Conservation (phyloP, 139 green algal species). For the Chlamydomonas eustigma region DNA sequence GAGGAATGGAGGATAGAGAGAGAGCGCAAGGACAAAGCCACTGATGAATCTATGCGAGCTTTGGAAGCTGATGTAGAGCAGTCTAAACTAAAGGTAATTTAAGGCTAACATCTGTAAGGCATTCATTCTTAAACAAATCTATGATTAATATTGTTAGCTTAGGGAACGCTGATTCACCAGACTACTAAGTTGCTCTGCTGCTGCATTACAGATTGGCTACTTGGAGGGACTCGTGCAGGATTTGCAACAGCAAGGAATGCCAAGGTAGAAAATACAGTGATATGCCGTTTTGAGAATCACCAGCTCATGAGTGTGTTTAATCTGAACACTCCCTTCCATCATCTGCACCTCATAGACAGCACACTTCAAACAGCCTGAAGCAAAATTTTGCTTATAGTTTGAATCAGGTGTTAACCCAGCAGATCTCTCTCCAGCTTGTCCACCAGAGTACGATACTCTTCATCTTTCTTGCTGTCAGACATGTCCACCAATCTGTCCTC, state of each 20-base stretch:
- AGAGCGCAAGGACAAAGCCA: neutral
- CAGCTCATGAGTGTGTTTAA: too few relatives aligned
- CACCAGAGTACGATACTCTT: slow-evolving; percentile 58
- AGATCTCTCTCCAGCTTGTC: slow-evolving; percentile 42
- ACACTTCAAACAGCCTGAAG: too few relatives aligned
- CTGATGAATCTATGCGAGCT: neutral
- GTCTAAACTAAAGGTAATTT: slow-evolving; percentile 6
- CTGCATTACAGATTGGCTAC: neutral
- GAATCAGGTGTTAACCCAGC: neutral
- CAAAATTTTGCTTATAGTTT: too few relatives aligned
- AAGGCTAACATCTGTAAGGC: neutral
- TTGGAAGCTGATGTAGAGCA: neutral
- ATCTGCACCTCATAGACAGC: too few relatives aligned
- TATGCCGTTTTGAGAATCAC: too few relatives aligned
- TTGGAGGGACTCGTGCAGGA: slow-evolving; percentile 1
- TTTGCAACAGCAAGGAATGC: slow-evolving; percentile 7
- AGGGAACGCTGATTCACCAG: neutral
- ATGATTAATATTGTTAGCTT: neutral
- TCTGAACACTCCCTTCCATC: too few relatives aligned
- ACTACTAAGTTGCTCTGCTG: neutral
- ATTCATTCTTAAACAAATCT: neutral
- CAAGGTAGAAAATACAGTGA: too few relatives aligned
- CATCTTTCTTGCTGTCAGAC: slow-evolving; percentile 50
- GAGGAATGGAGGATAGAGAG: neutral
- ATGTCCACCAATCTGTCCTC: slow-evolving; percentile 60